Percentiles rank a stretch among this genome's conserved stretches.
phyloP scores from a whole-genome alignment of 495 filamentous ascomycete species.

The Corynascus novoguineensis region DNA sequence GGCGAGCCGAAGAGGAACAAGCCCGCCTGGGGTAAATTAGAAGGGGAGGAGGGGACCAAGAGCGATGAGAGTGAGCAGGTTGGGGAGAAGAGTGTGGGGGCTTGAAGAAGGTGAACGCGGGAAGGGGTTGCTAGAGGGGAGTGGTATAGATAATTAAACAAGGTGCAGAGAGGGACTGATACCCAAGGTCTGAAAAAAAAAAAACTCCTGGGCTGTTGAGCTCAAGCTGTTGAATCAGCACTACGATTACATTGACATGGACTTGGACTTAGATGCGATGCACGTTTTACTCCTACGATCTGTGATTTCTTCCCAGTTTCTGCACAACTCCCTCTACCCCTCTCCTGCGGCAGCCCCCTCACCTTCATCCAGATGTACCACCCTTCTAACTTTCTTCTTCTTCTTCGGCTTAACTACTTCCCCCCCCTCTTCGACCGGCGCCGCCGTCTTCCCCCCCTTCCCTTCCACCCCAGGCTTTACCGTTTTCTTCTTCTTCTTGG shows the following conservation, averaged over 20 bases:
- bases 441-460: constrained; percentile 11
- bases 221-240: too few relatives aligned
- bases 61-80: constrained; percentile 46
- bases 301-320: not conserved
- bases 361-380: not conserved
- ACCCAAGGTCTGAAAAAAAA: too few relatives aligned
- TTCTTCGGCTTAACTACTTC: not conserved
- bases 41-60: constrained; percentile 19
- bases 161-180: too few relatives aligned
- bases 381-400: not conserved
- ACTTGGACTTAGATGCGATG: too few relatives aligned
- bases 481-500: constrained; percentile 50
- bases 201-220: too few relatives aligned
- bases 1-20: constrained; percentile 62
- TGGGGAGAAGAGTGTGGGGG: not conserved
- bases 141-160: not conserved
- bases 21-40: constrained; percentile 52
- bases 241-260: too few relatives aligned
- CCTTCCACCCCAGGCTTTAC: constrained; percentile 10
- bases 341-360: not conserved
- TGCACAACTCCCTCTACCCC: not conserved
- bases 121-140: too few relatives aligned
- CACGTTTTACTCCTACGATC: not conserved
- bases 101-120: not conserved
- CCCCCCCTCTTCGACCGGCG: constrained; percentile 34